Conservation (phyloP, 2,329 filamentous ascomycete species). For the Amauroascus verrucosus region DNA sequence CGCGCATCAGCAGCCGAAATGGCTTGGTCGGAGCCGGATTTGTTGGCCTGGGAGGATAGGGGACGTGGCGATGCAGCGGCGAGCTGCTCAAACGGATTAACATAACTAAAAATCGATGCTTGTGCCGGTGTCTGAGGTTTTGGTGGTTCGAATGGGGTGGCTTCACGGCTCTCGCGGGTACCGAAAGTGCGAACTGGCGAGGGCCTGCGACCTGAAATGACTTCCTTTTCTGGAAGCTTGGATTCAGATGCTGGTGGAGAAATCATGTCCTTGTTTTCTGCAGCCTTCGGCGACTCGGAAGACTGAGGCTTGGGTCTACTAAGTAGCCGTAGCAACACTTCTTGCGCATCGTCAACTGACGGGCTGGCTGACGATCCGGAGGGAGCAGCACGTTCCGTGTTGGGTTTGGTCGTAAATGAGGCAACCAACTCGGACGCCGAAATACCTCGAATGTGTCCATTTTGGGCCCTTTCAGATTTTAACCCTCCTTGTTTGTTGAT, state of each 20-base stretch:
- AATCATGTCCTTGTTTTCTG: constrained; percentile 22
- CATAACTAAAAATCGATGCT: constrained; percentile 54
- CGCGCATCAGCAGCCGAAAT: constrained; percentile 26
- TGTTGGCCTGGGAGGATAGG: constrained; percentile 35
- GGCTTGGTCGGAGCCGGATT: constrained; percentile 21
- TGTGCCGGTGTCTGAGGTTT: constrained; percentile 28
- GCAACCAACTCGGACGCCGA: constrained; percentile 50
- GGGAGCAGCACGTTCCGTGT: constrained; percentile 27
- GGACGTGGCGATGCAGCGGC: constrained; percentile 54
- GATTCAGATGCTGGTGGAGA: constrained; percentile 23
- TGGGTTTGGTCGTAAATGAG: constrained; percentile 40
- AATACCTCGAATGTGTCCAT: constrained; percentile 31
- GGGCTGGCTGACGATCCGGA: constrained; percentile 15
- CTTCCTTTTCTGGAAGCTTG: constrained; percentile 8
- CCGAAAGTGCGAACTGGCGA: constrained; percentile 28
- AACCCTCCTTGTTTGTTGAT: constrained; percentile 24
- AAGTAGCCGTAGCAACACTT: constrained; percentile 75
- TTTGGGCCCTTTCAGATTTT: constrained; percentile 18
- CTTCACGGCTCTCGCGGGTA: constrained; percentile 19
- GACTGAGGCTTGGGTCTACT: constrained; percentile 53
- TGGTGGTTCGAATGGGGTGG: constrained; percentile 32
- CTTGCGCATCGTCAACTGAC: constrained; percentile 52
- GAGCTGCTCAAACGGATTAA: constrained; percentile 62
- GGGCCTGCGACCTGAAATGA: constrained; percentile 16
- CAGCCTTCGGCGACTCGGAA: constrained; percentile 15